These are phyloP conservation scores for Coix lacrymajobi DNA, from an alignment of 176 grass and related monocot species.

Conservation along the genomic window DNA sequence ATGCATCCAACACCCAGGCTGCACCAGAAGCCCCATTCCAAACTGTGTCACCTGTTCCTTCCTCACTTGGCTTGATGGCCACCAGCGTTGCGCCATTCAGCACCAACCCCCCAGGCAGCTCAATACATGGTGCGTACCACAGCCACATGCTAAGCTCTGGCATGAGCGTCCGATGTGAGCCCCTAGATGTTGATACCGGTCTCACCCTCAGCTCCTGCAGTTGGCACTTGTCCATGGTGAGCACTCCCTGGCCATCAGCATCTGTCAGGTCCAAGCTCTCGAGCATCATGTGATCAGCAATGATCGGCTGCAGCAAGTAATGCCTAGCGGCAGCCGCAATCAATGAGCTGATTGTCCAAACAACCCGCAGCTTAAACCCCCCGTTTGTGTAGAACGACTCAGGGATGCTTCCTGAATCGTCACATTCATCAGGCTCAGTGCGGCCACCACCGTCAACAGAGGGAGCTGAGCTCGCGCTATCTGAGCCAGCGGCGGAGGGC, in stretches of 20 bases:
- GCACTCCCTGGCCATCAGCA: slow-evolving; percentile 70
- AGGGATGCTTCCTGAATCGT: slow-evolving; percentile 66
- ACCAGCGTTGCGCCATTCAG: slow-evolving; percentile 87
- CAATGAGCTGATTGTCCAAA: slow-evolving; percentile 93
- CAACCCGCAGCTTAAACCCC: slow-evolving; percentile 65
- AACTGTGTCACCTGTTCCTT: slow-evolving; percentile 27
- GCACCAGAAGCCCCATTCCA: slow-evolving; percentile 4
- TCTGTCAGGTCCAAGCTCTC: slow-evolving; percentile 79
- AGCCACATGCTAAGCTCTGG: slow-evolving; percentile 83
- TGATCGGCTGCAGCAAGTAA: slow-evolving; percentile 78
- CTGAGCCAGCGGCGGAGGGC: slow-evolving; percentile 8
- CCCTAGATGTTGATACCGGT: slow-evolving; percentile 53
- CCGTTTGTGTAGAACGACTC: slow-evolving; percentile 73
- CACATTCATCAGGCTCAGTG: slow-evolving; percentile 30
- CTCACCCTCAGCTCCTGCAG: slow-evolving; percentile 57
- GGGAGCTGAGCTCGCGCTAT: not conserved
- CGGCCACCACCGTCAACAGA: not conserved
- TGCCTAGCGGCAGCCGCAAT: slow-evolving; percentile 74
- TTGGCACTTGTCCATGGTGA: slow-evolving; percentile 72
- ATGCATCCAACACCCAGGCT: slow-evolving; percentile 70
- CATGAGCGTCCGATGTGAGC: slow-evolving; percentile 69
- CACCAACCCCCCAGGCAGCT: slow-evolving; percentile 58
- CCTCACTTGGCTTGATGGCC: slow-evolving; percentile 72
- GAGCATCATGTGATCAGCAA: slow-evolving; percentile 56
- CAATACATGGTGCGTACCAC: slow-evolving; percentile 70